Evolutionary conservation across 768 basidiomycete genomes (phyloP).

Genomic region (Xanthoconium stramineum): DNA sequence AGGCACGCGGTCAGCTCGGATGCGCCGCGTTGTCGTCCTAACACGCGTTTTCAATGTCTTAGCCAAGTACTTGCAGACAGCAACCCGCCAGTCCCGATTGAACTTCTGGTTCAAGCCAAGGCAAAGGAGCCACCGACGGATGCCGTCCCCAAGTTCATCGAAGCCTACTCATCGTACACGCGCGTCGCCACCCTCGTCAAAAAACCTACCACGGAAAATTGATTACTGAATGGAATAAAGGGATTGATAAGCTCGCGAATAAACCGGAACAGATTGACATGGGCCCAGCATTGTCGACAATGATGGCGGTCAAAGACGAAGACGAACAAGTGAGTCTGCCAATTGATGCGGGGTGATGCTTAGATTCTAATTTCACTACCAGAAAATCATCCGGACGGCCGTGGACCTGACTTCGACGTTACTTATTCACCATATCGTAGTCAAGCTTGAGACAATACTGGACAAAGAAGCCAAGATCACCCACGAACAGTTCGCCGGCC

Average conservation of each 20-base stretch:
- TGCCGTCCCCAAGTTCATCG: slow-evolving; percentile 65
- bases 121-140: slow-evolving; percentile 76
- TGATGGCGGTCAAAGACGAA: slow-evolving; percentile 86
- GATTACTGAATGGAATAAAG: slow-evolving; percentile 79
- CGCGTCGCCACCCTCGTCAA: slow-evolving; percentile 77
- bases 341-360: not conserved
- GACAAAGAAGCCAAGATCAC: slow-evolving; percentile 90
- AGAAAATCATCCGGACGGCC: slow-evolving; percentile 80
- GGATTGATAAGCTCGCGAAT: slow-evolving; percentile 47
- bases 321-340: slow-evolving; percentile 77
- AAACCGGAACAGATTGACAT: slow-evolving; percentile 82
- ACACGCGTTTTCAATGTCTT: slow-evolving; percentile 12
- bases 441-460: slow-evolving; percentile 85
- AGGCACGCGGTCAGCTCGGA: slow-evolving; percentile 44
- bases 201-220: slow-evolving; percentile 82
- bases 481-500: slow-evolving; percentile 80
- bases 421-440: slow-evolving; percentile 79
- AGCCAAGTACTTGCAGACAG: slow-evolving; percentile 82
- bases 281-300: slow-evolving; percentile 64
- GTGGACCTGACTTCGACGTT: slow-evolving; percentile 83
- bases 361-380: slow-evolving; percentile 9
- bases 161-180: slow-evolving; percentile 55
- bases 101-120: slow-evolving; percentile 76
- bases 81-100: slow-evolving; percentile 57
- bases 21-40: slow-evolving; percentile 6